A percentile compares a stretch with the other conserved stretches of the same genome.
Evolutionary conservation across 2,329 filamentous ascomycete species (phyloP).

Genomic region (Ampelomyces quisqualis): DNA sequence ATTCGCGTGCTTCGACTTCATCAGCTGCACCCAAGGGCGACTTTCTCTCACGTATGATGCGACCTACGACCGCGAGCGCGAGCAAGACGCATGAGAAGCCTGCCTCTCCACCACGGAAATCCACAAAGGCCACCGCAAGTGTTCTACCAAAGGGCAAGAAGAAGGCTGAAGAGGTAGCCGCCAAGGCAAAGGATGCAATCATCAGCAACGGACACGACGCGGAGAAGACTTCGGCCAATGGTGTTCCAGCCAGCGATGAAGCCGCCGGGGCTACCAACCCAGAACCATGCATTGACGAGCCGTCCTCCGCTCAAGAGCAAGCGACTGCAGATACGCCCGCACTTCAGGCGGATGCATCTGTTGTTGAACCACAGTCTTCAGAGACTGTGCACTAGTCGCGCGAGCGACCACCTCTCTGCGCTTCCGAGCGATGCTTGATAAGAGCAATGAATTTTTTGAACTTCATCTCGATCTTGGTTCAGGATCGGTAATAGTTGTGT

Average conservation of each 20-base stretch:
- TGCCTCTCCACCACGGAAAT: constrained; percentile 40
- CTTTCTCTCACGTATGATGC: constrained; percentile 80
- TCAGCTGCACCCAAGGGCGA: constrained; percentile 64
- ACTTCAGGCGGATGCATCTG: constrained; percentile 15
- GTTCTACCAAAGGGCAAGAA: constrained; percentile 39
- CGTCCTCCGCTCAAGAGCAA: constrained; percentile 20
- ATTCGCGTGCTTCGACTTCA: constrained; percentile 52
- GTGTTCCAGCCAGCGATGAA: constrained; percentile 10
- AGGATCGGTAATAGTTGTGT: constrained; percentile 1
- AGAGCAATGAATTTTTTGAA: background rate
- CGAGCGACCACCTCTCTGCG: no score
- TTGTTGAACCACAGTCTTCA: constrained; percentile 23
- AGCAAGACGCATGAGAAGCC: constrained; percentile 67
- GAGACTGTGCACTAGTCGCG: constrained; percentile 25
- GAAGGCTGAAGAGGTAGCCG: constrained; percentile 39
- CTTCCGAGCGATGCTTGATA: background rate
- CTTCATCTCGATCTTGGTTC: background rate
- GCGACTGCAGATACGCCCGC: background rate
- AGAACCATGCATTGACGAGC: constrained; percentile 9
- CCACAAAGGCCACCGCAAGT: constrained; percentile 27
- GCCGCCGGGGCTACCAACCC: constrained; percentile 11
- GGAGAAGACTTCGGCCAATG: constrained; percentile 13
- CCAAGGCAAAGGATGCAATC: constrained; percentile 39
- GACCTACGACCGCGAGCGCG: constrained; percentile 69
- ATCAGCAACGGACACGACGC: constrained; percentile 30